These are phyloP conservation scores for Chaetomiaceae sp. DNA, from an alignment of 2,329 filamentous ascomycete genomes.

Conservation along the genomic window DNA sequence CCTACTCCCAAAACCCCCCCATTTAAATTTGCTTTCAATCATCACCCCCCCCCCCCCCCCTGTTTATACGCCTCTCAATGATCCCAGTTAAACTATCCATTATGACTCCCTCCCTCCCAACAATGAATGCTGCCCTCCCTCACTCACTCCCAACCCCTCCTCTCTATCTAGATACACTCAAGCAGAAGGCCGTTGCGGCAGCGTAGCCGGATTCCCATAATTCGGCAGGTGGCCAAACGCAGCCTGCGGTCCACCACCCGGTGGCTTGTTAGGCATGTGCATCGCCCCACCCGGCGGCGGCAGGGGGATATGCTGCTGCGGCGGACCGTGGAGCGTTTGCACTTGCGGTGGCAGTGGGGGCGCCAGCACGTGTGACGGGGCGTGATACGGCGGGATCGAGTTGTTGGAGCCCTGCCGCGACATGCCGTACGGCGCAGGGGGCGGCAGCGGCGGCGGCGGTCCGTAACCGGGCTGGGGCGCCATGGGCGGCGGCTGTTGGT, in stretches of 20 bases:
- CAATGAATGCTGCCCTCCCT: too few species aligned
- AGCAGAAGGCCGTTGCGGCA: slow-evolving; percentile 53
- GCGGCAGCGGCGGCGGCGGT: slow-evolving; percentile 32
- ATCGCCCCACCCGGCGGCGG: slow-evolving; percentile 29
- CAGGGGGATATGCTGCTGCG: too few species aligned
- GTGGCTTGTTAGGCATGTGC: slow-evolving; percentile 42
- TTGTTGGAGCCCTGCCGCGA: slow-evolving; percentile 50
- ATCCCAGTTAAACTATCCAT: slow-evolving; percentile 15
- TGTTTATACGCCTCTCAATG: slow-evolving; percentile 15
- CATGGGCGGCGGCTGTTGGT: slow-evolving; percentile 40
- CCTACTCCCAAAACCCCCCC: slow-evolving; percentile 19
- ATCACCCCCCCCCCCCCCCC: too few species aligned
- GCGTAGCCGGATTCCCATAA: slow-evolving; percentile 54
- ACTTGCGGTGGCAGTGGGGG: slow-evolving; percentile 18
- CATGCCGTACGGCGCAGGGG: slow-evolving; percentile 48
- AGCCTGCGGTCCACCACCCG: slow-evolving; percentile 37
- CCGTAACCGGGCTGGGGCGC: slow-evolving; percentile 35
- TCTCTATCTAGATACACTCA: slow-evolving; percentile 21
- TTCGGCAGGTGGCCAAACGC: slow-evolving; percentile 48
- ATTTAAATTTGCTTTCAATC: slow-evolving; percentile 13
- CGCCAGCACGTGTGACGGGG: slow-evolving; percentile 21
- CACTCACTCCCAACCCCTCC: slow-evolving; percentile 12
- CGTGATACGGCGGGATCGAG: slow-evolving; percentile 47
- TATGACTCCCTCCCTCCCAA: too few species aligned
- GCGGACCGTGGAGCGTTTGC: slow-evolving; percentile 28